A percentile compares a stretch with the other conserved stretches of the same genome.
Evolutionary conservation across 257 asterid genomes (phyloP).

Genomic region (Vinca minor): DNA sequence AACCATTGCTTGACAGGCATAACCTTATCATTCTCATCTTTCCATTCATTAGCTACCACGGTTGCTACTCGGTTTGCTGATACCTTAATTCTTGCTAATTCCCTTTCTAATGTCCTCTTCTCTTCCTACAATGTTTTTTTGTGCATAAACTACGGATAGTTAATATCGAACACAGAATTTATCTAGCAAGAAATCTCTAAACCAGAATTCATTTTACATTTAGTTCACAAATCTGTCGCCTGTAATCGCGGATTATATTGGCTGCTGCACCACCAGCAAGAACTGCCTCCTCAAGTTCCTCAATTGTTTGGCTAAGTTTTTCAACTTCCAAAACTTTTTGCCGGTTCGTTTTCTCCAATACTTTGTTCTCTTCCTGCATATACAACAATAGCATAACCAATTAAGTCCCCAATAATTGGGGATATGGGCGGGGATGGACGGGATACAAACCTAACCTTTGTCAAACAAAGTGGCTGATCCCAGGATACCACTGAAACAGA

Average conservation of each 20-base stretch:
- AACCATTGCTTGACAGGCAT: constrained; percentile 97
- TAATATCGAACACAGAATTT: background rate
- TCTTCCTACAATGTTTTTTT: constrained; percentile 53
- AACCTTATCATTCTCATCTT: constrained; percentile 75
- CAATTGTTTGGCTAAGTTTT: constrained; percentile 68
- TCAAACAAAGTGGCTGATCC: no score
- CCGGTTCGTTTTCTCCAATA: constrained; percentile 69
- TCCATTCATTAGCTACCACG: constrained; percentile 91
- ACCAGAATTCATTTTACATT: constrained; percentile 30
- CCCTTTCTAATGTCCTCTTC: constrained; percentile 79
- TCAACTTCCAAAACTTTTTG: constrained; percentile 72
- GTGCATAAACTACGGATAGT: constrained; percentile 14
- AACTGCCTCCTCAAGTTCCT: constrained; percentile 78
- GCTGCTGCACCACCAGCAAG: constrained; percentile 83
- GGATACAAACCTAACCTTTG: no score
- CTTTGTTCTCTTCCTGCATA: constrained; percentile 67
- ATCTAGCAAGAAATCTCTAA: background rate
- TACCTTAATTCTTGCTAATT: constrained; percentile 74
- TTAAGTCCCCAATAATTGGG: no score
- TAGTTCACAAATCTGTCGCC: constrained; percentile 55
- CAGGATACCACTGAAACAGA: no score
- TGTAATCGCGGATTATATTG: constrained; percentile 59
- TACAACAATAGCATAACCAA: background rate
- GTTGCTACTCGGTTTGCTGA: constrained; percentile 74
- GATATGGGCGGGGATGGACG: no score